Evolutionary conservation across 345 rosid species (phyloP).

Genomic region (Citrus cavaleriei): DNA sequence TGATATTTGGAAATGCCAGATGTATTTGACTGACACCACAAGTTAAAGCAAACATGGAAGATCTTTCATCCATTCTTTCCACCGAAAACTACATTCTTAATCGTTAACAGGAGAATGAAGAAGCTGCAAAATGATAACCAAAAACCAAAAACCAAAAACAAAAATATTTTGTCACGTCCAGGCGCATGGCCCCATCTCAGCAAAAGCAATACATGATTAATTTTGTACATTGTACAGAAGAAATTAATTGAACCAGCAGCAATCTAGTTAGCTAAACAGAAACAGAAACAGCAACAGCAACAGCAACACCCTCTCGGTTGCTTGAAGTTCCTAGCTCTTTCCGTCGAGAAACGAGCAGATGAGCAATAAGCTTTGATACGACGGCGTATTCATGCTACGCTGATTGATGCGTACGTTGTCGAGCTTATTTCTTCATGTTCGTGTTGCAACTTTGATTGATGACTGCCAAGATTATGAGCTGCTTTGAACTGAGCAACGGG

Average conservation of each 20-base stretch:
- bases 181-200: background rate
- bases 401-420: background rate
- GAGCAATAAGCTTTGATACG: background rate
- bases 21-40: background rate
- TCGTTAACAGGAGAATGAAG: too few relatives aligned
- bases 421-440: background rate
- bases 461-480: background rate
- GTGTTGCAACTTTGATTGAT: background rate
- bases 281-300: too few relatives aligned
- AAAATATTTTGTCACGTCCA: background rate
- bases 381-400: background rate
- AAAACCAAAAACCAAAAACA: too few relatives aligned
- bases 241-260: too few relatives aligned
- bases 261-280: too few relatives aligned
- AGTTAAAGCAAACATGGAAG: background rate
- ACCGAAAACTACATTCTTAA: too few relatives aligned
- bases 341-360: background rate
- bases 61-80: too few relatives aligned
- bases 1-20: too few relatives aligned
- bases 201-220: background rate
- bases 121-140: too few relatives aligned
- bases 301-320: background rate
- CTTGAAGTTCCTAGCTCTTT: background rate
- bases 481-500: background rate
- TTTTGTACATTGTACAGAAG: background rate